These are phyloP conservation scores for Triangularia verruculosa DNA, from an alignment of 2,329 filamentous ascomycete species.

Conservation along the genomic window DNA sequence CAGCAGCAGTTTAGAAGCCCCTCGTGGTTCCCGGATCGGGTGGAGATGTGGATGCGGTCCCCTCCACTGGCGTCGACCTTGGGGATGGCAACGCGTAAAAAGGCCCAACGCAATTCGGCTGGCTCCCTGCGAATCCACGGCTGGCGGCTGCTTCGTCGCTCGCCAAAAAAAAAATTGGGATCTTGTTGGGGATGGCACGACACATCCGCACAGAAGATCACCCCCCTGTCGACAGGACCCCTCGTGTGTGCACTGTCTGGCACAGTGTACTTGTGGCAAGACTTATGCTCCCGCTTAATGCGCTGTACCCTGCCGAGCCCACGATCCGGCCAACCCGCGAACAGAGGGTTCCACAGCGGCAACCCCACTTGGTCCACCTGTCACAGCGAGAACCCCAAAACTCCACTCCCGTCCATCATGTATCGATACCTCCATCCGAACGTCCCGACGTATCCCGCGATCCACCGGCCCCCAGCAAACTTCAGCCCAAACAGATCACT, in stretches of 20 bases:
- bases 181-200: slow-evolving; percentile 35
- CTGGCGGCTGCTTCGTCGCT: slow-evolving; percentile 21
- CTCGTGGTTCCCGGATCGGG: background rate
- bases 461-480: slow-evolving; percentile 9
- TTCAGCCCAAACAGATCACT: background rate
- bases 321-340: slow-evolving; percentile 19
- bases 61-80: background rate
- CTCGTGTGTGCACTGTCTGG: slow-evolving; percentile 16
- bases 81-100: slow-evolving; percentile 6
- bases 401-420: slow-evolving; percentile 4
- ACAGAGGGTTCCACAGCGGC: slow-evolving; percentile 20
- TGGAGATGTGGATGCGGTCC: background rate
- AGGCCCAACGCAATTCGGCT: slow-evolving; percentile 25
- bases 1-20: background rate
- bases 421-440: slow-evolving; percentile 21
- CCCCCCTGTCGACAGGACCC: slow-evolving; percentile 6
- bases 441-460: background rate
- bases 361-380: slow-evolving; percentile 28
- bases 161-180: slow-evolving; percentile 31
- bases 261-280: slow-evolving; percentile 16
- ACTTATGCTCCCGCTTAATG: slow-evolving; percentile 18
- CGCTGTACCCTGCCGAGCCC: slow-evolving; percentile 11
- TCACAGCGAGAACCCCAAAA: slow-evolving; percentile 12
- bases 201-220: slow-evolving; percentile 4
- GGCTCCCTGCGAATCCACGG: slow-evolving; percentile 14